Percentiles rank a stretch among this genome's conserved stretches.
Evolutionary conservation across 2,329 filamentous ascomycete genomes (phyloP).

Genomic region (Talaromyces sp.): DNA sequence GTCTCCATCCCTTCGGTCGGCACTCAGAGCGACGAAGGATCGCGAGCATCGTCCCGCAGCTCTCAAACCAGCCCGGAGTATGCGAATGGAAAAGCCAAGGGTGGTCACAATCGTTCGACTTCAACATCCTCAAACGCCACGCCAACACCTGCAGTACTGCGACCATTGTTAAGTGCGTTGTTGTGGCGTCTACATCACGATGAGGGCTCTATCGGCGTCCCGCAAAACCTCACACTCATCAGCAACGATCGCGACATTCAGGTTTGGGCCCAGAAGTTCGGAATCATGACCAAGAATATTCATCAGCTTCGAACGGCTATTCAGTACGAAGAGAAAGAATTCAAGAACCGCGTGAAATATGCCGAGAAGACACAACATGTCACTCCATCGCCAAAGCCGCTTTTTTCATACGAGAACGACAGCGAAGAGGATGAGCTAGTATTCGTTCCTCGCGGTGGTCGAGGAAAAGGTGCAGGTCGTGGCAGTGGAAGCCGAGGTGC

Average conservation of each 20-base stretch:
- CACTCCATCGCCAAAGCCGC: slow-evolving; percentile 38
- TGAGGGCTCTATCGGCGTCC: slow-evolving; percentile 31
- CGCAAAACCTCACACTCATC: slow-evolving; percentile 42
- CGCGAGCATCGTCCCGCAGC: slow-evolving; percentile 44
- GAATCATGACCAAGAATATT: slow-evolving; percentile 47
- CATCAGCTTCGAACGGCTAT: slow-evolving; percentile 48
- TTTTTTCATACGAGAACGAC: slow-evolving; percentile 48
- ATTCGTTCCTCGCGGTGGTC: slow-evolving; percentile 41
- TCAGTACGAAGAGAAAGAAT: slow-evolving; percentile 46
- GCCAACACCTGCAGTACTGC: slow-evolving; percentile 39
- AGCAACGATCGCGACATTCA: slow-evolving; percentile 45
- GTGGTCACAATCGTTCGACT: slow-evolving; percentile 31
- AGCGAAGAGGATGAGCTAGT: slow-evolving; percentile 49
- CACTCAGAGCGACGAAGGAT: slow-evolving; percentile 42
- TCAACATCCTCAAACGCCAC: slow-evolving; percentile 34
- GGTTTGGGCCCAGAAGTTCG: slow-evolving; percentile 47
- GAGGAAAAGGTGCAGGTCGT: slow-evolving; percentile 33
- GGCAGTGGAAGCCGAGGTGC: slow-evolving; percentile 27
- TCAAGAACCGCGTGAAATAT: slow-evolving; percentile 45
- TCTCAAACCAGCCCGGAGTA: slow-evolving; percentile 47
- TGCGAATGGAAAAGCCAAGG: slow-evolving; percentile 23
- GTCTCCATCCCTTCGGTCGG: slow-evolving; percentile 41
- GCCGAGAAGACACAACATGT: slow-evolving; percentile 41
- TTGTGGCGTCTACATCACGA: slow-evolving; percentile 45
- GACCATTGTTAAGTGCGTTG: slow-evolving; percentile 44